These are phyloP conservation scores for Gloeostereum incarnatum DNA, from an alignment of 768 basidiomycete species.

Conservation along the genomic window DNA sequence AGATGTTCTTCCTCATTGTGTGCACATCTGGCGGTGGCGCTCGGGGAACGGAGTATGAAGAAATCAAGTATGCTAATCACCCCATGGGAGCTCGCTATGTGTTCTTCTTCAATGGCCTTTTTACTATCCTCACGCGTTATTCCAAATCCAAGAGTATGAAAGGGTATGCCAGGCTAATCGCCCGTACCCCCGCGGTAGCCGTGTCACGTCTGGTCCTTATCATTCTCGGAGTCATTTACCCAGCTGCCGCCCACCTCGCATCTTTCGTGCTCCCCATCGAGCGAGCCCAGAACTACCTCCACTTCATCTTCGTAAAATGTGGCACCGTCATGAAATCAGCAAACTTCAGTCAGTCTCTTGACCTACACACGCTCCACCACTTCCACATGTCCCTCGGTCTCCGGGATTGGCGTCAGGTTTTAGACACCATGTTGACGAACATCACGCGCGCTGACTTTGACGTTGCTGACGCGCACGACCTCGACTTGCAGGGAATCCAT, in stretches of 20 bases:
- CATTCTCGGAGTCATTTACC: neutral
- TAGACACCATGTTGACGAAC: neutral
- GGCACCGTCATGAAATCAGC: neutral
- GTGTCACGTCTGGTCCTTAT: slow-evolving; percentile 6
- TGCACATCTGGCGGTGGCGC: slow-evolving; percentile 11
- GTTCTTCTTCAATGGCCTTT: slow-evolving; percentile 9
- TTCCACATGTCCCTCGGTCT: neutral
- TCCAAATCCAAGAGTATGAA: slow-evolving; percentile 9
- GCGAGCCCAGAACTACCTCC: neutral
- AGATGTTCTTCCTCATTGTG: slow-evolving; percentile 8
- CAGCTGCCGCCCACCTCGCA: slow-evolving; percentile 1
- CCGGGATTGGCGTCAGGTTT: slow-evolving; percentile 2
- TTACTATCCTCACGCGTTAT: slow-evolving; percentile 6
- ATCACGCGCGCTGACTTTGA: neutral
- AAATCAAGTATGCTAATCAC: slow-evolving; percentile 8
- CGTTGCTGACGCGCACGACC: slow-evolving; percentile 1
- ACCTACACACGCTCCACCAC: neutral
- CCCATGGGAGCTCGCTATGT: slow-evolving; percentile 1
- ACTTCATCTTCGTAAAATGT: slow-evolving; percentile 1
- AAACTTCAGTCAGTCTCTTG: neutral
- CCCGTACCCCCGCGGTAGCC: slow-evolving; percentile 5
- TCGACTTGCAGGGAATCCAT: neutral
- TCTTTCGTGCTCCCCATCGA: neutral
- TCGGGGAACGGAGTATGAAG: slow-evolving; percentile 9
- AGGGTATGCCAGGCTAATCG: slow-evolving; percentile 6